Evolutionary conservation across 805 yeast genomes (phyloP).

Genomic region (Saccharomyces eubayanus): DNA sequence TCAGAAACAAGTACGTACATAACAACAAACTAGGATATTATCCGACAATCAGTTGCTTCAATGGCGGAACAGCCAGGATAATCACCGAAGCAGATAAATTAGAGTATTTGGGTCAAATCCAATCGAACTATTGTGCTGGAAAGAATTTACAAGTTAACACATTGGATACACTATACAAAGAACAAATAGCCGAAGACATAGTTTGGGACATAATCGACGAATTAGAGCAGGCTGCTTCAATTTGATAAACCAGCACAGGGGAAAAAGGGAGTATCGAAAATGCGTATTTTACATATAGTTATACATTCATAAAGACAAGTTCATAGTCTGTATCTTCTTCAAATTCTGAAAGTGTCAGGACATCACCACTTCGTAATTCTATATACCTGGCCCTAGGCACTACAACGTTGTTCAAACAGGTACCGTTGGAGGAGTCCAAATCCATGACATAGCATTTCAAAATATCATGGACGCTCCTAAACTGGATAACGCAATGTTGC

Average conservation of each 20-base stretch:
- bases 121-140: conserved; percentile 30
- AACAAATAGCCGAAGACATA: conserved; percentile 69
- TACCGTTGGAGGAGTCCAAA: conserved; percentile 42
- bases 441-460: conserved; percentile 38
- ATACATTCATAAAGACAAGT: conserved; percentile 14
- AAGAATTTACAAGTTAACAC: conserved; percentile 35
- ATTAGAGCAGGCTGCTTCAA: conserved; percentile 43
- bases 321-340: conserved; percentile 27
- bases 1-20: conserved; percentile 42
- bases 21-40: conserved; percentile 87
- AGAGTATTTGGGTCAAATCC: conserved; percentile 26
- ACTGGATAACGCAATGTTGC: conserved; percentile 45
- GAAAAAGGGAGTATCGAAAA: neutral
- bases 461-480: conserved; percentile 21
- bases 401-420: conserved; percentile 34
- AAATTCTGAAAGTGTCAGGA: conserved; percentile 34
- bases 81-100: conserved; percentile 58
- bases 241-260: conserved; percentile 5
- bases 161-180: conserved; percentile 53
- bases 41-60: conserved; percentile 79
- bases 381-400: conserved; percentile 37
- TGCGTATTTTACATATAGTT: neutral
- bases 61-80: conserved; percentile 65
- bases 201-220: conserved; percentile 83
- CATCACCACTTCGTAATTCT: conserved; percentile 36